Evolutionary conservation across 495 filamentous ascomycete species (phyloP), one percentile per base, ranked within the genome.

Genomic region (Pseudevernia furfuracea): DNA sequence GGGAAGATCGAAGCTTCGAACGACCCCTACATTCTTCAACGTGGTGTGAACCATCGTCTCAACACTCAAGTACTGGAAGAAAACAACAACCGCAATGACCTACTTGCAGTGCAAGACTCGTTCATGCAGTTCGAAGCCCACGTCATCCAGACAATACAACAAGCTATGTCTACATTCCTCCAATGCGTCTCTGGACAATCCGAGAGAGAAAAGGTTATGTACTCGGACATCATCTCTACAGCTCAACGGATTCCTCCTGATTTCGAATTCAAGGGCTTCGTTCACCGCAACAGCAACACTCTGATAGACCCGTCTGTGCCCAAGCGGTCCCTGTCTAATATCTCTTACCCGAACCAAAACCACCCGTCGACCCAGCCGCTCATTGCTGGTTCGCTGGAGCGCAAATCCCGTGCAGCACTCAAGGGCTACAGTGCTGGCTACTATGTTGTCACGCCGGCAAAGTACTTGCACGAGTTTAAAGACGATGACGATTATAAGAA

Each of bases 391-490:
- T 84, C 81, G 9, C 81, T 98, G 43, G 90, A 96, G 75, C 87
- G 91, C 60, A 96, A 96, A 76, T 87, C 84, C 46, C 87, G 88
- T 52, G 89, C 90, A 66, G 81, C 80, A 67, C 84, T 91, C 76
- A 83, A 83, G 69, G 87, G 87, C 64, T 96, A 89, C 75, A 86
- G 82, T 63, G 84, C 89, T 1, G 82, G 80, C 64, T 96, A 92
- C 79, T 98, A 96, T 71, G 92, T 93, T 57, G 85, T 97, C 36
- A 96, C 91, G 4, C 87, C 88, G 0, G 81, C 86, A 28, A 87
- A 88, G 66, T 98, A 87, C 75, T 78, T 98, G 56, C 94, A 97
- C 75, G 94, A 97, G 71, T 97, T 95, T 81, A 96, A 96, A 74
- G 90, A 93, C 70, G 87, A 87, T 72, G 93, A 98, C 74, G 87